Evolutionary conservation across 345 rosid species (phyloP).

Genomic region (Salix viminalis): DNA sequence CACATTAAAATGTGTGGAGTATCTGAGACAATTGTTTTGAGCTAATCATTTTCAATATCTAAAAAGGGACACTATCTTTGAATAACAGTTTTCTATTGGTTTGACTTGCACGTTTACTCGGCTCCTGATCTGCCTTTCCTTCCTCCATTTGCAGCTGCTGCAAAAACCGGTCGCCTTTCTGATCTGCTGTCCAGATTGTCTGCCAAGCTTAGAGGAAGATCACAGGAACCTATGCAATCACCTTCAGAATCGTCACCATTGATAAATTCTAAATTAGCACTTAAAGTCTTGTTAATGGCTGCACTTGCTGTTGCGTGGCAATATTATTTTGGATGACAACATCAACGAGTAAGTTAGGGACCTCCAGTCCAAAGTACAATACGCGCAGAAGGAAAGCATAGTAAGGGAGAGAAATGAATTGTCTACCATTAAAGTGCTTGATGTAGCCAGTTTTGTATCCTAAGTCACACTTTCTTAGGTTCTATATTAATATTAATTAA

Average conservation of each 20-base stretch:
- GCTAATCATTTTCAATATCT: background rate
- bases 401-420: background rate
- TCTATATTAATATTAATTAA: background rate
- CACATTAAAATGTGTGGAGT: background rate
- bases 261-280: constrained; percentile 39
- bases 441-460: constrained; percentile 11
- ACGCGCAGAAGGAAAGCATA: constrained; percentile 15
- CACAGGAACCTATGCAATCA: constrained; percentile 24
- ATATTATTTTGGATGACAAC: constrained; percentile 36
- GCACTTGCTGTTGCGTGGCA: constrained; percentile 69
- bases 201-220: constrained; percentile 59
- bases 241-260: constrained; percentile 28
- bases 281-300: constrained; percentile 57
- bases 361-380: constrained; percentile 20
- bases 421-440: background rate
- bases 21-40: background rate
- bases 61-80: background rate
- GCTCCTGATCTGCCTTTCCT: background rate
- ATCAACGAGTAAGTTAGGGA: background rate
- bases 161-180: constrained; percentile 35
- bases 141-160: constrained; percentile 40
- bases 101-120: background rate
- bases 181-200: constrained; percentile 42
- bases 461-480: background rate
- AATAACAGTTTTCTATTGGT: background rate